phyloP scores from a whole-genome alignment of 139 green algal species.

The Auxenochlorella pyrenoidosa region DNA sequence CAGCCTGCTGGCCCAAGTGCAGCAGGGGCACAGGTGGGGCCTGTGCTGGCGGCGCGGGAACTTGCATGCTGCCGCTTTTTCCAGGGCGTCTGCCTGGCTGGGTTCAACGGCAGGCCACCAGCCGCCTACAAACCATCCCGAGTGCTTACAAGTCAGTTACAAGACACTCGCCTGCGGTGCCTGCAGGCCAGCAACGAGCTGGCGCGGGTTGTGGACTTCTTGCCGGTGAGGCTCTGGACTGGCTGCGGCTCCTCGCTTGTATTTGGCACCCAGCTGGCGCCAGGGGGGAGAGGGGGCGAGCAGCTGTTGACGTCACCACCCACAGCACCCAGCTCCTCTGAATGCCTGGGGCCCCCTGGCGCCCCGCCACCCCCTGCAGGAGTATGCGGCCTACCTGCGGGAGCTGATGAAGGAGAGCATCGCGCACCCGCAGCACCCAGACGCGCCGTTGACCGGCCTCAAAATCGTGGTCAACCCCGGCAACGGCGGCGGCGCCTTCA shows the following conservation, averaged over 20 bases:
- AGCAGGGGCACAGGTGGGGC: neutral
- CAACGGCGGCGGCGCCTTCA: conserved; percentile 92
- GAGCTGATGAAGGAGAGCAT: conserved; percentile 77
- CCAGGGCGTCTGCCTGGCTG: no score
- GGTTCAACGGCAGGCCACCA: no score
- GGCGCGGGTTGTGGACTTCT: conserved; percentile 49
- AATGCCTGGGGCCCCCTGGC: no score
- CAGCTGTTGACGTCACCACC: neutral
- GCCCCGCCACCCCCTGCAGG: conserved; percentile 18
- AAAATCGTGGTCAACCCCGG: conserved; percentile 72
- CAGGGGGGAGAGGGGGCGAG: no score
- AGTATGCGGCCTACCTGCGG: conserved; percentile 76
- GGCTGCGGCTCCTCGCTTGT: neutral
- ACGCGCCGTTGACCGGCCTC: conserved; percentile 73
- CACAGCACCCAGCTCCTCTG: no score
- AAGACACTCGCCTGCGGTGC: neutral
- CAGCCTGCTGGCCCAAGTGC: neutral
- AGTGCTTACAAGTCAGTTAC: no score
- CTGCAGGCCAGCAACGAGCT: conserved; percentile 20
- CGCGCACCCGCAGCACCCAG: conserved; percentile 48
- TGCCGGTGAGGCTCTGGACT: conserved; percentile 10
- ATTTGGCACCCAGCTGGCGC: neutral
- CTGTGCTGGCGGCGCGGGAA: no score
- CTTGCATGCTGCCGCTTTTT: neutral
- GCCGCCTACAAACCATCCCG: no score